A percentile compares a stretch with the other conserved stretches of the same genome.
Conservation (phyloP, 768 basidiomycete genomes). For the Kwoniella bestiolae region DNA sequence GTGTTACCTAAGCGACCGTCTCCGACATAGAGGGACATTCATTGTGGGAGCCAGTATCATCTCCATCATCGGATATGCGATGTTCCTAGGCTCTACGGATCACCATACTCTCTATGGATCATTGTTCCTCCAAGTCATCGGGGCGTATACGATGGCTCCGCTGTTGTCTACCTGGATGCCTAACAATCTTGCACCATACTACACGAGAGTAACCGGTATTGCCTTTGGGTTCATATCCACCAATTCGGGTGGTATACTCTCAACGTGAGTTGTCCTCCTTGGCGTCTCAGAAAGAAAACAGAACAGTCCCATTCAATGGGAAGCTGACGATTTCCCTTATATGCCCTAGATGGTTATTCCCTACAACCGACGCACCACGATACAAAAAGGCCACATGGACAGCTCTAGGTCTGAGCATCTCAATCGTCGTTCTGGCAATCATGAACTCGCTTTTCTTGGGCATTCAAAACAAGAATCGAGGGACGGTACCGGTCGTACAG, state of each 20-base stretch:
- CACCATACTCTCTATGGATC: constrained; percentile 45
- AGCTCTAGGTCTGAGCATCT: constrained; percentile 17
- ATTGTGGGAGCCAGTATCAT: constrained; percentile 28
- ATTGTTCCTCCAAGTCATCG: constrained; percentile 54
- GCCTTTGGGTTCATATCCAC: constrained; percentile 44
- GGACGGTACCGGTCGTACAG: neutral
- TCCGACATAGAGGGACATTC: constrained; percentile 31
- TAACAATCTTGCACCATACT: constrained; percentile 56
- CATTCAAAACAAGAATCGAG: constrained; percentile 24
- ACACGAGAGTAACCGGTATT: constrained; percentile 53
- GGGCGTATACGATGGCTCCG: constrained; percentile 49
- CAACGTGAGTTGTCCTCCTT: constrained; percentile 29
- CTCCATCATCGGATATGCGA: constrained; percentile 32
- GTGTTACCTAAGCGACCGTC: constrained; percentile 24
- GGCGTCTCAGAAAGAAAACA: no score
- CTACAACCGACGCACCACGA: constrained; percentile 36
- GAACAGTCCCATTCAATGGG: no score
- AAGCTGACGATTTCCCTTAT: neutral
- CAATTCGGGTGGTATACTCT: constrained; percentile 40
- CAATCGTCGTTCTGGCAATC: constrained; percentile 23
- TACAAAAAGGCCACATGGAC: constrained; percentile 31
- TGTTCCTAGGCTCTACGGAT: constrained; percentile 36
- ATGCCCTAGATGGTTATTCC: constrained; percentile 35
- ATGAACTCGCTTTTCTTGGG: constrained; percentile 29
- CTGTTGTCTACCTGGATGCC: constrained; percentile 46